Evolutionary conservation across 306 rosid species (phyloP).

Genomic region (Fragaria iinumae): DNA sequence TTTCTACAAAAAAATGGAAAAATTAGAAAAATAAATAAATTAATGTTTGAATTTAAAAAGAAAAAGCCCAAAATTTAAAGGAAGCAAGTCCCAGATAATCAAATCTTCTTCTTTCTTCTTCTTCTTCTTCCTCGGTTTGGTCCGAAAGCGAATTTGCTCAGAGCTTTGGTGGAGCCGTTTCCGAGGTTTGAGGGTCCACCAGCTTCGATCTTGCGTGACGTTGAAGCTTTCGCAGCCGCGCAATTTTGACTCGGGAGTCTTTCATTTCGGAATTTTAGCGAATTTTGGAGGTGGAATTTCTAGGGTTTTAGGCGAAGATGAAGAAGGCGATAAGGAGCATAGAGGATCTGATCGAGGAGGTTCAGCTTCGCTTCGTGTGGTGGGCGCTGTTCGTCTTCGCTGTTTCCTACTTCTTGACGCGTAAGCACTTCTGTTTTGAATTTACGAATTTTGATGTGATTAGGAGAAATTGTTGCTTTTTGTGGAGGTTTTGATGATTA

Average conservation of each 20-base stretch:
- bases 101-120: not conserved
- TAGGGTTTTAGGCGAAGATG: conserved; percentile 36
- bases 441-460: not conserved
- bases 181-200: not conserved
- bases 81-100: not conserved
- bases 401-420: conserved; percentile 70
- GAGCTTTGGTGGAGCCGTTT: conserved; percentile 5
- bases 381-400: conserved; percentile 82
- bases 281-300: conserved; percentile 4
- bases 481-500: not conserved
- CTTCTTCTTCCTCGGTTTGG: not conserved
- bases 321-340: conserved; percentile 67
- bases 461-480: not conserved
- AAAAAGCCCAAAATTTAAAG: not conserved
- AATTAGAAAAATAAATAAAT: not conserved
- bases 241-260: conserved; percentile 1
- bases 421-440: conserved; percentile 38
- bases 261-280: not conserved
- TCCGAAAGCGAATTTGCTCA: not conserved
- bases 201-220: conserved; percentile 11
- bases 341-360: conserved; percentile 77
- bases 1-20: not conserved
- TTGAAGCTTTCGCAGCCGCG: not conserved
- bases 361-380: conserved; percentile 79
- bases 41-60: not conserved